Base-by-base conservation (phyloP, 163 green algal genomes). In the Scenedesmus sp. region DNA sequence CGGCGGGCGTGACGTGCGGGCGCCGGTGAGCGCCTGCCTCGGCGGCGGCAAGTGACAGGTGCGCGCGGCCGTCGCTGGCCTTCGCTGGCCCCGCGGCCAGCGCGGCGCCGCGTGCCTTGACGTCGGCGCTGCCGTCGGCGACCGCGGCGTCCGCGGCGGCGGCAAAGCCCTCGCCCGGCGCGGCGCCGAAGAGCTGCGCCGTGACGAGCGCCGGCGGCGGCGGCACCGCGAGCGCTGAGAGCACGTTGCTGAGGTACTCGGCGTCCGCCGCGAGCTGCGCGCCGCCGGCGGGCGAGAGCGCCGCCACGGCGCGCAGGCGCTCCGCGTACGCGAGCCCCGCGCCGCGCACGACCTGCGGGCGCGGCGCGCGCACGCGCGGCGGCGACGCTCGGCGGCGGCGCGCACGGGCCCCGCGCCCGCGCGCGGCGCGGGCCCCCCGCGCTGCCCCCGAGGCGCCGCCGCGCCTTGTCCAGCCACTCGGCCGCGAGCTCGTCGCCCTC, bases 211-310 rank as follows among this genome's bases (percentile, higher is more conserved):
- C 57, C 5, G 89, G 60, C 4, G 92, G 89, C 22, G 92, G 79
- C 20, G 81, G 75, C 22, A 97, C 87, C 13, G 91, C 92, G 44
- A 98, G 87, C 20, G 94, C 94, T 20, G 80, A 76, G 66, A 98
- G 87, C 72, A 98, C 91, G 75, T 98, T 98, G 80, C 83, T 90
- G 39, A 98, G 94, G 91, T 98, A 98, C 80, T 98, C 95, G 39
- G 96, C 83, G 74, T 98, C 95, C 6, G 93, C 93, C 3, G 91
- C 86, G 57, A 98, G 87, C 89, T 98, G 95, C 28, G 69, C 80
- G 0, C 87, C 86, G 20, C 65, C 65, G 34, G 57, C 51, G 14
- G 56, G 24, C 15, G 48, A 64, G 11, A 76, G 34, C 10, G 29
- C 31, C 3, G 9, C 6, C 51, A 28, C 51, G 9, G 11, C 6